A percentile compares a stretch with the other conserved stretches of the same genome.
phyloP scores from a whole-genome alignment of 192 early-diverging fungal genomes.

The Backusella macrospora region DNA sequence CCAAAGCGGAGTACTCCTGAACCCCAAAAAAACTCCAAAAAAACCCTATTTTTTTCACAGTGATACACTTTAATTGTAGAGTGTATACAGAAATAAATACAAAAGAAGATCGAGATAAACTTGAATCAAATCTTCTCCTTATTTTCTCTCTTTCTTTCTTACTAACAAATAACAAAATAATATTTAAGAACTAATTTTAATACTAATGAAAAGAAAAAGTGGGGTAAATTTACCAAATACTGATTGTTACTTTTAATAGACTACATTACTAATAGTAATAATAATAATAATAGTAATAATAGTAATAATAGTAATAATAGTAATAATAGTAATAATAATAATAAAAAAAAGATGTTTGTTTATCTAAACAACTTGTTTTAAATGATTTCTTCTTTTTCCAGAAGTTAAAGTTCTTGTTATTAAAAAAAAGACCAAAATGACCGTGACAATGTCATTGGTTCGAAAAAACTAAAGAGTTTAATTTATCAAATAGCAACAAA shows the following conservation, averaged over 20 bases:
- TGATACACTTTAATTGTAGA: too few relatives aligned
- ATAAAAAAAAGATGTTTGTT: neutral
- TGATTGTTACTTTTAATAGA: neutral
- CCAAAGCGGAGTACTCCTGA: too few relatives aligned
- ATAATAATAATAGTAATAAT: neutral
- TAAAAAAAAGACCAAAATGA: conserved; percentile 3
- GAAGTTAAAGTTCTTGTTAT: neutral
- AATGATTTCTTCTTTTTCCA: neutral
- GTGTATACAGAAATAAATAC: too few relatives aligned
- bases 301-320: neutral
- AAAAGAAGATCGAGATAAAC: too few relatives aligned
- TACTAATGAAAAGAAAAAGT: conserved; percentile 4
- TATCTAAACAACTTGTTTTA: neutral
- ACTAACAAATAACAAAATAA: too few relatives aligned
- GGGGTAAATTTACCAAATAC: neutral
- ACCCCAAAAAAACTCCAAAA: too few relatives aligned
- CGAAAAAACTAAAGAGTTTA: neutral
- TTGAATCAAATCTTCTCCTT: too few relatives aligned
- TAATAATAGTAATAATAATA: neutral
- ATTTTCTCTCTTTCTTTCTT: too few relatives aligned
- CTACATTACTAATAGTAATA: neutral
- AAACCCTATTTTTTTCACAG: too few relatives aligned
- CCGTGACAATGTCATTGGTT: neutral
- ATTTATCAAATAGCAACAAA: neutral
- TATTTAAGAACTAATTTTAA: too few relatives aligned